Conservation (phyloP, 2,329 filamentous ascomycete genomes). For the Fusarium sp. region DNA sequence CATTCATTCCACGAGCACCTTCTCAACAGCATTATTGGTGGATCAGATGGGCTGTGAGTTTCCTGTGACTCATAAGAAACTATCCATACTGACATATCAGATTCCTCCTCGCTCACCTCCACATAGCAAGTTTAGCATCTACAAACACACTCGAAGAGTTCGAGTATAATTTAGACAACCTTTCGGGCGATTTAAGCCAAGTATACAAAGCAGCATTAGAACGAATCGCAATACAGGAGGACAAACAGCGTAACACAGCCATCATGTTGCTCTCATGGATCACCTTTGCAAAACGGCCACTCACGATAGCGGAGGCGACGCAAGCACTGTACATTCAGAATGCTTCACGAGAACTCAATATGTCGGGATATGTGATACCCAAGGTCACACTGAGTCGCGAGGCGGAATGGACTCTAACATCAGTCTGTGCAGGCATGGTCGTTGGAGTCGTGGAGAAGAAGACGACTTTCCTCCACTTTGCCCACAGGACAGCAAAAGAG, state of each 20-base stretch:
- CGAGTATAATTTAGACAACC: background rate
- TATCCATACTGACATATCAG: background rate
- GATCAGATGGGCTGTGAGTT: background rate
- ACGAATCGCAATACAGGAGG: no score
- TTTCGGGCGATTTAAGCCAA: background rate
- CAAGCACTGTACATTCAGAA: background rate
- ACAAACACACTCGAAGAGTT: background rate
- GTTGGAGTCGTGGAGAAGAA: background rate
- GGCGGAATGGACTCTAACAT: background rate
- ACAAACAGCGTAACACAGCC: no score
- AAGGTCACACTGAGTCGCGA: background rate
- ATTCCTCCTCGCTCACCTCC: background rate
- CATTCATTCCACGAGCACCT: background rate
- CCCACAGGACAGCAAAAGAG: background rate
- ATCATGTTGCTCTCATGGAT: background rate
- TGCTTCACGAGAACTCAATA: background rate
- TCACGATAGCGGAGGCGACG: background rate
- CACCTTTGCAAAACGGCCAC: background rate
- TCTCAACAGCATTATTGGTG: background rate
- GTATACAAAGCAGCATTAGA: background rate
- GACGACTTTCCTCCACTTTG: background rate
- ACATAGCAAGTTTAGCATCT: background rate
- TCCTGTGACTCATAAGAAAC: no score
- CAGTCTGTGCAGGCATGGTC: background rate
- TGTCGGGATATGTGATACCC: no score